Percentiles rank a stretch among this genome's conserved stretches.
Evolutionary conservation across 2,329 filamentous ascomycete genomes (phyloP).

Genomic region (Colletotrichum sp.): DNA sequence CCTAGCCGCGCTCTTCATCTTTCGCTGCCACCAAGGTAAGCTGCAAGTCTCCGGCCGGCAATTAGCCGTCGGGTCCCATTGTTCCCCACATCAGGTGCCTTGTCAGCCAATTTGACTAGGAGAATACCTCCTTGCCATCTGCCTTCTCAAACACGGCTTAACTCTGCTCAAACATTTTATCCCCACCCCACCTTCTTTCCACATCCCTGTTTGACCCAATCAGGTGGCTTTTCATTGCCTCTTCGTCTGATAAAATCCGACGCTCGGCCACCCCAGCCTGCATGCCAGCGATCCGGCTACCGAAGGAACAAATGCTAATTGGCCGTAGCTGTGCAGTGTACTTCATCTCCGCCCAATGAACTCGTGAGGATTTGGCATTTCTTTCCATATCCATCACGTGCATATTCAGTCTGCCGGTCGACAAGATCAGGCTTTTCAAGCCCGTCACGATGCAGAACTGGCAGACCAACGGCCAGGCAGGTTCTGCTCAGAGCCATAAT

Average conservation of each 20-base stretch:
- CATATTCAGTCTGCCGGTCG: not conserved
- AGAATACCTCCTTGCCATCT: not conserved
- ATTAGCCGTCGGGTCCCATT: not conserved
- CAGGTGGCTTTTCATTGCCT: not conserved
- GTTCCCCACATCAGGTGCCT: not conserved
- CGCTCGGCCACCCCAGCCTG: not conserved
- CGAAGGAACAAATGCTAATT: conserved; percentile 13
- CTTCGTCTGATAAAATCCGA: conserved; percentile 3
- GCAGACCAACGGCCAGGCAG: conserved; percentile 20
- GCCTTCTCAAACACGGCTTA: not conserved
- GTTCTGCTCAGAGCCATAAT: conserved; percentile 18
- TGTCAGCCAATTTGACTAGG: not conserved
- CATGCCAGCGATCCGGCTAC: not conserved
- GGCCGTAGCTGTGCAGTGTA: conserved; percentile 14
- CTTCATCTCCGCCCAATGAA: conserved; percentile 2
- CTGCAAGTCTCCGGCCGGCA: conserved; percentile 3
- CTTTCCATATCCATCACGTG: conserved; percentile 4
- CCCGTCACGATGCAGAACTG: conserved; percentile 21
- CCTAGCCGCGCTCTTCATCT: not conserved
- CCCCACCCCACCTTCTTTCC: not conserved
- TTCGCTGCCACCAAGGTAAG: conserved; percentile 15
- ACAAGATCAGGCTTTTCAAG: not conserved
- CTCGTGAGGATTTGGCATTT: conserved; percentile 3
- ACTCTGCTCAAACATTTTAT: not conserved
- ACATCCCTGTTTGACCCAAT: conserved; percentile 2